A percentile compares a stretch with the other conserved stretches of the same genome.
phyloP scores from a whole-genome alignment of 805 yeast genomes.

The Wickerhamia fluorescens region DNA sequence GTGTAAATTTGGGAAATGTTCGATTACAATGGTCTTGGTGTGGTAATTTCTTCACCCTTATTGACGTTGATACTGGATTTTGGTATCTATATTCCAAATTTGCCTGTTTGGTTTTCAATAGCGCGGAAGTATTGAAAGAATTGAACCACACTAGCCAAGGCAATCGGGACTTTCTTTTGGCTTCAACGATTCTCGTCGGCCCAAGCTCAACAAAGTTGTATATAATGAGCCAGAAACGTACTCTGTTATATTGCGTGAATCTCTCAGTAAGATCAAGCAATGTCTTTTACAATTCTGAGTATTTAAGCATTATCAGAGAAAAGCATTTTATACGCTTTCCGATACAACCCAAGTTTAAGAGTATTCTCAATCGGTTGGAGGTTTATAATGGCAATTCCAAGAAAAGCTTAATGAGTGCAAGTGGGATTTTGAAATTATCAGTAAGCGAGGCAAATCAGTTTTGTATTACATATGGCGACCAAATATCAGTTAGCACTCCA shows the following conservation, averaged over 20 bases:
- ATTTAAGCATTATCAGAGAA: slow-evolving; percentile 17
- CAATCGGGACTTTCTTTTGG: slow-evolving; percentile 17
- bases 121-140: slow-evolving; percentile 17
- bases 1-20: no score
- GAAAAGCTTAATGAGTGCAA: slow-evolving; percentile 10
- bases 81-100: slow-evolving; percentile 31
- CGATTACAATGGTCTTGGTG: slow-evolving; percentile 35
- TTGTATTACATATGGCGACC: slow-evolving; percentile 21
- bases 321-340: slow-evolving; percentile 21
- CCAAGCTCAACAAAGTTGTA: slow-evolving; percentile 18
- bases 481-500: slow-evolving; percentile 25
- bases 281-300: slow-evolving; percentile 18
- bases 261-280: slow-evolving; percentile 9
- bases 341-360: slow-evolving; percentile 22
- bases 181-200: slow-evolving; percentile 17
- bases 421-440: slow-evolving; percentile 17
- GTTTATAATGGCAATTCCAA: slow-evolving; percentile 12
- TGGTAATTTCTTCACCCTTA: slow-evolving; percentile 24
- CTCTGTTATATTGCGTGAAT: slow-evolving; percentile 16
- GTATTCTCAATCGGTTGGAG: slow-evolving; percentile 16
- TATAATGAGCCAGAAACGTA: slow-evolving; percentile 10
- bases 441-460: slow-evolving; percentile 19
- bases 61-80: slow-evolving; percentile 12
- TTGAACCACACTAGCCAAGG: slow-evolving; percentile 9
- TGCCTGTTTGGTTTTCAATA: slow-evolving; percentile 25